Evolutionary conservation across 2,329 filamentous ascomycete species (phyloP).

Genomic region (Fusarium nygamai): DNA sequence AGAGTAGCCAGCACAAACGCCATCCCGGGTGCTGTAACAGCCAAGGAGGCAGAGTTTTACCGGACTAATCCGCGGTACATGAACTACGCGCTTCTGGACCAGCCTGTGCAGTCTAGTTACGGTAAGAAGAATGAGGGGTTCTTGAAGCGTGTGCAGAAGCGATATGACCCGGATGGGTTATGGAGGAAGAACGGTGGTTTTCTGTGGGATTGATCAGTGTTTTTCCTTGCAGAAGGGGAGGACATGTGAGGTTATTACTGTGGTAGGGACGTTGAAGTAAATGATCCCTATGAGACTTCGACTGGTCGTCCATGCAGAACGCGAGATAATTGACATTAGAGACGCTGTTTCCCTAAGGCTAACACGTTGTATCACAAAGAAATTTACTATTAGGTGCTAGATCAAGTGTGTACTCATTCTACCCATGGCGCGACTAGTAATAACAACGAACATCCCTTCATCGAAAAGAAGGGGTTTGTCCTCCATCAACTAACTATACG

Average conservation of each 20-base stretch:
- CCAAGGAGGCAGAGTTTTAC: background rate
- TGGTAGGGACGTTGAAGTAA: background rate
- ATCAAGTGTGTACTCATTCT: background rate
- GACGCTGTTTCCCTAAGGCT: background rate
- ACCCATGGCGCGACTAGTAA: background rate
- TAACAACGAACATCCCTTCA: no score
- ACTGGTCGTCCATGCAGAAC: background rate
- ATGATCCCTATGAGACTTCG: no score
- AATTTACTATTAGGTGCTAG: background rate
- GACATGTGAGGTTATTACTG: accelerated
- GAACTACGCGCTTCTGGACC: background rate
- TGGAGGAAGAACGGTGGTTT: background rate
- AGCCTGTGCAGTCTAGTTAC: background rate
- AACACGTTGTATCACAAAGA: background rate
- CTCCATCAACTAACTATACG: accelerated
- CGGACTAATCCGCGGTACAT: background rate
- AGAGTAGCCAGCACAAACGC: background rate
- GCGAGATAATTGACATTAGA: accelerated
- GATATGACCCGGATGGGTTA: background rate
- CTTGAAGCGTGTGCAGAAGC: background rate
- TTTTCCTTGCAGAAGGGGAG: accelerated
- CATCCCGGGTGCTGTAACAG: background rate
- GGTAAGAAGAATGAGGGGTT: background rate
- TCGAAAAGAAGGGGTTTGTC: accelerated
- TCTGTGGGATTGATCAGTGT: background rate